Evolutionary conservation across 2,329 filamentous ascomycete species (phyloP).

Genomic region (Leptoxyphium fumago): DNA sequence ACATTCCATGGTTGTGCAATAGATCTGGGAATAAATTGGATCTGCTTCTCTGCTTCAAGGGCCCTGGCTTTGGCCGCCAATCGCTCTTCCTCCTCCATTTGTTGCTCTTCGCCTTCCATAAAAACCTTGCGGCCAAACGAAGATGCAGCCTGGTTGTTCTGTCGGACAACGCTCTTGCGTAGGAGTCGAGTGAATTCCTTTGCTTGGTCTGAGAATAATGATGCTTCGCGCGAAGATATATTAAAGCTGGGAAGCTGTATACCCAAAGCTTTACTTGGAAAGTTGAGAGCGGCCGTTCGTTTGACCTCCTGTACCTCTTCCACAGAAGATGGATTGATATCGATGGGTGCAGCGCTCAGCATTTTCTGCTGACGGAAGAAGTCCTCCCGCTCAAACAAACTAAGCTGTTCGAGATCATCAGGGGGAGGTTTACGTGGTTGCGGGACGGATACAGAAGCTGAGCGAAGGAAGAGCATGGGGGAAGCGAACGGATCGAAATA

Average conservation of each 20-base stretch:
- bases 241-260: constrained; percentile 27
- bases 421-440: background rate
- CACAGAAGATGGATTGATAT: background rate
- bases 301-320: background rate
- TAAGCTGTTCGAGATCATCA: constrained; percentile 12
- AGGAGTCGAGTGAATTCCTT: constrained; percentile 27
- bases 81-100: constrained; percentile 14
- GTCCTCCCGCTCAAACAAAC: constrained; percentile 15
- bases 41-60: background rate
- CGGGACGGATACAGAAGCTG: constrained; percentile 21
- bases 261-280: constrained; percentile 26
- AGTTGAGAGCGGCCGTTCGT: constrained; percentile 23
- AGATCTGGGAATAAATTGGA: background rate
- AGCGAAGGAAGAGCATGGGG: constrained; percentile 36
- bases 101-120: constrained; percentile 6
- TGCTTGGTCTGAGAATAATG: constrained; percentile 25
- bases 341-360: constrained; percentile 5
- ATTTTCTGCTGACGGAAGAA: constrained; percentile 12
- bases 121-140: constrained; percentile 9
- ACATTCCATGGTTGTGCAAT: background rate
- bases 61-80: constrained; percentile 23
- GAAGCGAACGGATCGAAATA: constrained; percentile 37
- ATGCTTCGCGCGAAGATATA: constrained; percentile 24
- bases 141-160: constrained; percentile 2
- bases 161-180: constrained; percentile 24